Percentiles rank a stretch among this genome's conserved stretches.
Conservation (phyloP, 2,329 filamentous ascomycete genomes). For the Penicillium sp. region DNA sequence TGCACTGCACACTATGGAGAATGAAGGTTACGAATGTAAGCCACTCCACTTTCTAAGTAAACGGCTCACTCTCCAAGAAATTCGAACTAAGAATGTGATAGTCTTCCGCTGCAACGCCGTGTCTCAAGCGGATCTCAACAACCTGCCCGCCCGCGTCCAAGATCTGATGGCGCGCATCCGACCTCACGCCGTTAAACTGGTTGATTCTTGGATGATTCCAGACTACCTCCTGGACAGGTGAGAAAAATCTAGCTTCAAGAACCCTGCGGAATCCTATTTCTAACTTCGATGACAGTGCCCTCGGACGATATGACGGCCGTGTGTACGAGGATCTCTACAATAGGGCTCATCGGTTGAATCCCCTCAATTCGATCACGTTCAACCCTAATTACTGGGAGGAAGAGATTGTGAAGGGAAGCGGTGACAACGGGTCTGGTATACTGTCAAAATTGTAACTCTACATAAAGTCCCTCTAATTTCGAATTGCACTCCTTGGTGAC, state of each 20-base stretch:
- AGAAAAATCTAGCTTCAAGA: not conserved
- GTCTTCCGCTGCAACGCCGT: conserved; percentile 48
- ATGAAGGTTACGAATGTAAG: conserved; percentile 32
- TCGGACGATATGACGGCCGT: conserved; percentile 52
- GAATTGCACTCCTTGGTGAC: no score
- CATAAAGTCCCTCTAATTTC: not conserved
- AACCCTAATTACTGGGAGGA: conserved; percentile 40
- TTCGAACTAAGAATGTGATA: not conserved
- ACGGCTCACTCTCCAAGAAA: not conserved
- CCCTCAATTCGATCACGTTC: conserved; percentile 51
- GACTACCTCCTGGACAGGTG: conserved; percentile 51
- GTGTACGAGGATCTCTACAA: conserved; percentile 56
- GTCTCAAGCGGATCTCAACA: conserved; percentile 41
- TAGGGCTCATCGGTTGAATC: conserved; percentile 52
- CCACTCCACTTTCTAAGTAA: not conserved
- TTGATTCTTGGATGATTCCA: conserved; percentile 54
- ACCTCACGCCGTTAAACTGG: conserved; percentile 52
- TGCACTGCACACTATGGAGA: conserved; percentile 49
- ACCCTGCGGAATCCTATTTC: not conserved
- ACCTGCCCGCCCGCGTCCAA: conserved; percentile 43
- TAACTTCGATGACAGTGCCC: conserved; percentile 35
- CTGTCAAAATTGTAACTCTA: conserved; percentile 16
- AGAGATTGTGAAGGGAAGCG: conserved; percentile 25
- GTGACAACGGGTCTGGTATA: conserved; percentile 12
- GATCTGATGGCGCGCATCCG: conserved; percentile 49